phyloP scores from a whole-genome alignment of 2,329 filamentous ascomycete species.

The Cladosporium phlei region DNA sequence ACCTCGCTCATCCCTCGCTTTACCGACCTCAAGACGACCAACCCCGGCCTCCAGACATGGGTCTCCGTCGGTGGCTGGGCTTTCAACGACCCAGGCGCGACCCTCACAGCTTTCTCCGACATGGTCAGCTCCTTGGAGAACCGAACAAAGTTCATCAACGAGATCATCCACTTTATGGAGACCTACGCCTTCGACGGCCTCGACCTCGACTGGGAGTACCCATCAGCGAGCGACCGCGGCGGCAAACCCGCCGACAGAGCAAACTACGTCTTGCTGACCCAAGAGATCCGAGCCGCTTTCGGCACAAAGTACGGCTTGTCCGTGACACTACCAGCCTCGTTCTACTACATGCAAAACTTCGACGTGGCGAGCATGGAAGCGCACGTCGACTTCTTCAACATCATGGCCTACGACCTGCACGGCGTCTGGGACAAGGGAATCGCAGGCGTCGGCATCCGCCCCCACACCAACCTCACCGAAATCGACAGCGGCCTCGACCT shows the following conservation, averaged over 20 bases:
- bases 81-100: conserved; percentile 16
- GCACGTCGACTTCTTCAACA: conserved; percentile 38
- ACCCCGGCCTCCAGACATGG: conserved; percentile 12
- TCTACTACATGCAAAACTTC: conserved; percentile 30
- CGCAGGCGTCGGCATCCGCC: conserved; percentile 25
- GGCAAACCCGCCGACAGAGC: conserved; percentile 34
- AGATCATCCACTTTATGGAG: conserved; percentile 17
- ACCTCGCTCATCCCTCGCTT: conserved; percentile 15
- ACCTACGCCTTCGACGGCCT: conserved; percentile 21
- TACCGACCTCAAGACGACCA: conserved; percentile 10
- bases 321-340: conserved; percentile 25
- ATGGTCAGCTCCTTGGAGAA: conserved; percentile 13
- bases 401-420: conserved; percentile 39
- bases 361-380: background rate
- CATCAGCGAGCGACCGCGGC: conserved; percentile 31
- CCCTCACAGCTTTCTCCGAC: conserved; percentile 7
- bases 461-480: conserved; percentile 43
- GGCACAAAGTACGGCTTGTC: conserved; percentile 18
- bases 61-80: conserved; percentile 16
- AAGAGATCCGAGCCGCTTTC: conserved; percentile 37
- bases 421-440: conserved; percentile 37
- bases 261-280: conserved; percentile 25
- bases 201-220: conserved; percentile 22
- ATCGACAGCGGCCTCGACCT: conserved; percentile 41
- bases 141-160: conserved; percentile 13